A percentile compares a stretch with the other conserved stretches of the same genome.
Evolutionary conservation across 2,329 filamentous ascomycete genomes (phyloP).

Genomic region (Endoconidiophora laricicola): DNA sequence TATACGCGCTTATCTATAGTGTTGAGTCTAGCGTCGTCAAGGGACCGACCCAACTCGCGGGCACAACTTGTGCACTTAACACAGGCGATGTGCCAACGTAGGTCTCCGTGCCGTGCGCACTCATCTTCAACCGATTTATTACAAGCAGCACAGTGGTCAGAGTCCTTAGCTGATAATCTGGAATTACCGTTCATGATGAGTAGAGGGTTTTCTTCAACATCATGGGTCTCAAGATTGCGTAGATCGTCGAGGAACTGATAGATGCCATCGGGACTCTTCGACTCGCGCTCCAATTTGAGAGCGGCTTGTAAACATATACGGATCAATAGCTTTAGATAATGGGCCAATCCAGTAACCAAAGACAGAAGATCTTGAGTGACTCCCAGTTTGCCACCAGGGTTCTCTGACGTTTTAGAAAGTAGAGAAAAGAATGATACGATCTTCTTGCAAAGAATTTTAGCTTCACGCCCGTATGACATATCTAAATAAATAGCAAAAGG

Average conservation of each 20-base stretch:
- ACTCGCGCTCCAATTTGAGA: slow-evolving; percentile 77
- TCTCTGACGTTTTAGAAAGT: slow-evolving; percentile 86
- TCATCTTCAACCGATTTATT: slow-evolving; percentile 86
- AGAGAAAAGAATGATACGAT: slow-evolving; percentile 96
- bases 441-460: slow-evolving; percentile 99
- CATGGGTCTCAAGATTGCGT: slow-evolving; percentile 44
- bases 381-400: slow-evolving; percentile 73
- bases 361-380: slow-evolving; percentile 98
- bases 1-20: slow-evolving; percentile 50
- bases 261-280: slow-evolving; percentile 54
- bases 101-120: slow-evolving; percentile 58
- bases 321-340: slow-evolving; percentile 94
- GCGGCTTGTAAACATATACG: slow-evolving; percentile 91
- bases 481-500: slow-evolving; percentile 30
- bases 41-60: slow-evolving; percentile 48
- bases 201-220: slow-evolving; percentile 53
- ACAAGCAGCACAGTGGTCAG: slow-evolving; percentile 72
- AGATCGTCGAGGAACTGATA: slow-evolving; percentile 73
- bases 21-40: slow-evolving; percentile 57
- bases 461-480: slow-evolving; percentile 80
- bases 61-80: slow-evolving; percentile 54
- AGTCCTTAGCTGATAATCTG: slow-evolving; percentile 54
- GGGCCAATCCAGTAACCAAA: slow-evolving; percentile 84
- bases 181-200: slow-evolving; percentile 50
- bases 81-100: slow-evolving; percentile 72